A percentile compares a stretch with the other conserved stretches of the same genome.
phyloP scores from a whole-genome alignment of 257 asterid genomes.

The Nemophila menziesii region DNA sequence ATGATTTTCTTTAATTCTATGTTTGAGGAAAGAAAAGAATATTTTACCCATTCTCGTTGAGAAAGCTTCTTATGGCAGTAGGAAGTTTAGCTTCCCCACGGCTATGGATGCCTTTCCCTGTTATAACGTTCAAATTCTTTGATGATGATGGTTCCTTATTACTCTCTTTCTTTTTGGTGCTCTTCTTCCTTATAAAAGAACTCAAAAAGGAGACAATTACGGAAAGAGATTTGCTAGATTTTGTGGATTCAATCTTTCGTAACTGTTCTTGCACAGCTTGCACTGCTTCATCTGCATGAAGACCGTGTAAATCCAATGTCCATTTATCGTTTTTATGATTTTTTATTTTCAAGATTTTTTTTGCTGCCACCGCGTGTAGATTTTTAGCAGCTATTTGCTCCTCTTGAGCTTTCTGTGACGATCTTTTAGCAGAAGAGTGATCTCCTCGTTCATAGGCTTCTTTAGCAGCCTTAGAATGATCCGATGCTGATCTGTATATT shows the following conservation, averaged over 20 bases:
- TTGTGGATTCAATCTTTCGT: slow-evolving; percentile 37
- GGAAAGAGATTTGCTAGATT: too few species aligned
- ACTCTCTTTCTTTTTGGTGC: too few species aligned
- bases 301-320: slow-evolving; percentile 93
- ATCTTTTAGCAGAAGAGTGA: slow-evolving; percentile 45
- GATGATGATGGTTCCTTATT: too few species aligned
- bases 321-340: slow-evolving; percentile 55
- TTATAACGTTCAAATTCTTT: slow-evolving; percentile 1
- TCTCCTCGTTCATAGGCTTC: slow-evolving; percentile 75
- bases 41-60: slow-evolving; percentile 44
- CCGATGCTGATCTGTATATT: slow-evolving; percentile 83
- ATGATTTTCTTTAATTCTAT: too few species aligned
- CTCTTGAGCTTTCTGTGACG: slow-evolving; percentile 58
- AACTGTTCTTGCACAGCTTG: slow-evolving; percentile 62
- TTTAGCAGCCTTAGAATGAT: slow-evolving; percentile 56
- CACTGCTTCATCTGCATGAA: slow-evolving; percentile 85
- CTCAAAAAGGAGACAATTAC: too few species aligned
- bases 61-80: slow-evolving; percentile 58
- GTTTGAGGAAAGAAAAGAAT: background rate
- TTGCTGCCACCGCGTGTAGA: slow-evolving; percentile 74
- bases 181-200: too few species aligned
- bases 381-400: slow-evolving; percentile 62
- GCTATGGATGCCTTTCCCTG: slow-evolving; percentile 87
- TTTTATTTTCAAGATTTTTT: slow-evolving; percentile 47
- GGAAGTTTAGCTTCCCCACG: slow-evolving; percentile 75